Conservation (phyloP, 257 asterid genomes). For the Salvia hispanica region DNA sequence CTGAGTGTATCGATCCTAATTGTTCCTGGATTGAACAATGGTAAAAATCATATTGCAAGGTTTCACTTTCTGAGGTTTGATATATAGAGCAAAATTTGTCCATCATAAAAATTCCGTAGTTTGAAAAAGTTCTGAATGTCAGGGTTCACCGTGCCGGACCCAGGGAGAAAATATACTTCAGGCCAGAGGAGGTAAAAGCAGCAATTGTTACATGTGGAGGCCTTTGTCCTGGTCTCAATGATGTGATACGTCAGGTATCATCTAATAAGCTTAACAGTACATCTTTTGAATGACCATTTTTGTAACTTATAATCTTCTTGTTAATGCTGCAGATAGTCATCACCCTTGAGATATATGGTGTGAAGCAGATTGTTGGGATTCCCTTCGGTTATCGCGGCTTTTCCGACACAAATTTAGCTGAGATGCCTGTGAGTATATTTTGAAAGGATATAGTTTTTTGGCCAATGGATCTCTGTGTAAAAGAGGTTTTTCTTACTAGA, state of each 20-base stretch:
- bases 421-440: conserved; percentile 60
- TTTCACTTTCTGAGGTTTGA: conserved; percentile 15
- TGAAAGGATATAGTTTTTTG: conserved; percentile 1
- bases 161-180: conserved; percentile 81
- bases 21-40: conserved; percentile 98
- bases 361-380: conserved; percentile 79
- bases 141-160: conserved; percentile 99
- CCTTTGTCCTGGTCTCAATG: conserved; percentile 97
- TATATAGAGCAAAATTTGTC: not conserved
- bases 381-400: conserved; percentile 98
- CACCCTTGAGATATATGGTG: conserved; percentile 93
- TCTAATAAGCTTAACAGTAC: conserved; percentile 11
- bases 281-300: conserved; percentile 9
- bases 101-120: not conserved
- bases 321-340: conserved; percentile 70
- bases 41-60: conserved; percentile 40
- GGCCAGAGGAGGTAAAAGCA: conserved; percentile 91
- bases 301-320: conserved; percentile 20
- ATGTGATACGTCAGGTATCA: conserved; percentile 85
- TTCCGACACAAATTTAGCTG: conserved; percentile 62
- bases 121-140: conserved; percentile 23
- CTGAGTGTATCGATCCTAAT: conserved; percentile 88
- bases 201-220: conserved; percentile 98
- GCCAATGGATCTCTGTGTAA: conserved; percentile 4
- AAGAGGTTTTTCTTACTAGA: conserved; percentile 9